A percentile compares a stretch with the other conserved stretches of the same genome.
Conservation (phyloP, 177 flowering plant species). For the Vitis hybrid region DNA sequence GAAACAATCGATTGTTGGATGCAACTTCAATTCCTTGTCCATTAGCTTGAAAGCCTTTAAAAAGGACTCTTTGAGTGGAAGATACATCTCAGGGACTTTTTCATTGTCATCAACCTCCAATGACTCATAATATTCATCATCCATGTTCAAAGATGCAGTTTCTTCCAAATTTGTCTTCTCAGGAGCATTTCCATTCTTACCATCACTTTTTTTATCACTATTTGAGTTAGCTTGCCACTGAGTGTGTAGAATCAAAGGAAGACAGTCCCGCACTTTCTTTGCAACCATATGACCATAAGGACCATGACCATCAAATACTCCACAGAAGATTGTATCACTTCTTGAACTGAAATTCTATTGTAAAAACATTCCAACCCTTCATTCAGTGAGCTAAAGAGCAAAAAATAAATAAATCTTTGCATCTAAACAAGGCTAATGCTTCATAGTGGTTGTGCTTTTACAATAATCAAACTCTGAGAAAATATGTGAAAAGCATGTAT, state of each 20-base stretch:
- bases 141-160: slow-evolving; percentile 35
- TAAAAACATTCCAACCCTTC: slow-evolving; percentile 26
- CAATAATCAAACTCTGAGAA: neutral
- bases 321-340: slow-evolving; percentile 67
- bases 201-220: slow-evolving; percentile 20
- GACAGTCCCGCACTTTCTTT: slow-evolving; percentile 74
- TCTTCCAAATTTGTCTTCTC: slow-evolving; percentile 51
- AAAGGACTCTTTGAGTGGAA: slow-evolving; percentile 52
- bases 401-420: slow-evolving; percentile 6
- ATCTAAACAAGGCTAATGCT: neutral
- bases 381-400: slow-evolving; percentile 20
- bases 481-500: neutral
- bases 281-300: slow-evolving; percentile 88
- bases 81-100: slow-evolving; percentile 50
- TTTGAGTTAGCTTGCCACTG: slow-evolving; percentile 47
- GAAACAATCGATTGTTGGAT: slow-evolving; percentile 67
- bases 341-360: slow-evolving; percentile 64
- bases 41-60: slow-evolving; percentile 69
- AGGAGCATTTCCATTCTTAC: slow-evolving; percentile 18
- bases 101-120: slow-evolving; percentile 42
- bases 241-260: slow-evolving; percentile 60
- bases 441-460: too few relatives aligned
- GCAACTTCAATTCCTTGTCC: slow-evolving; percentile 76
- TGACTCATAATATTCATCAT: slow-evolving; percentile 53
- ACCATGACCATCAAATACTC: slow-evolving; percentile 94